Base-by-base conservation (phyloP, 169 alveolate genomes). In the Cryptosporidium sp. region DNA sequence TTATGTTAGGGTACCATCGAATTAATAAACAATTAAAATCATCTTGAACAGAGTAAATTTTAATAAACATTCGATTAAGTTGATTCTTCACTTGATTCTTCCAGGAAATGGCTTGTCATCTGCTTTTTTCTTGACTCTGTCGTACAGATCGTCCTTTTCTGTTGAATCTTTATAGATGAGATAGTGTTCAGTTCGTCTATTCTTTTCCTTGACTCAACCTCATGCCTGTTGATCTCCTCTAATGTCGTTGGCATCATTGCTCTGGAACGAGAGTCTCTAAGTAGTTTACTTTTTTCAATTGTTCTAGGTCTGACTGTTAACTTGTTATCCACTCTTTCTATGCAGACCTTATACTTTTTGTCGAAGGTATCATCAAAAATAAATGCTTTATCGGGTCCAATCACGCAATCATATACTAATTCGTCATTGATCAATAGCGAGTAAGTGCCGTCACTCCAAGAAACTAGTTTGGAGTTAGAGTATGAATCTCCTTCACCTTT, bases 401-500 rank as follows among this genome's bases (percentile, higher is more conserved):
- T n/a, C 1, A 80, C 42, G 48, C 89, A 80, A 48, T 80, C 89
- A 33, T 80, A 80, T 45, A 73, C 61, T 61, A 62, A 10, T 21
- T 42, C 42, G 14, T 53, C 39, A 35, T 65, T 65, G 48, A 80
- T 67, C 0, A 44, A 8, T 44, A 80, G 26, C 3, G 89, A 80
- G 56, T 62, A 80, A n/a, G 80, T 80, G 9, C 75, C 75, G 14
- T 80, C 89, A 21, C 89, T 80, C 89, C 89, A 80, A 65, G 80
- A 65, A 29, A 80, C 75, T 9, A 80, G 44, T 51, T 44, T 80
- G 21, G 89, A 61, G 44, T 80, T 80, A n/a, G 75, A 61, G 21
- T 80, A 42, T 2, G 62, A 23, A 9, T 62, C 53, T 0, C 80
- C 89, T 37, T 80, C 68, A 26, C 39, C 14, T 18, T 45, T 53